Conservation (phyloP, 2,329 filamentous ascomycete species). For the Onygenales sp. region DNA sequence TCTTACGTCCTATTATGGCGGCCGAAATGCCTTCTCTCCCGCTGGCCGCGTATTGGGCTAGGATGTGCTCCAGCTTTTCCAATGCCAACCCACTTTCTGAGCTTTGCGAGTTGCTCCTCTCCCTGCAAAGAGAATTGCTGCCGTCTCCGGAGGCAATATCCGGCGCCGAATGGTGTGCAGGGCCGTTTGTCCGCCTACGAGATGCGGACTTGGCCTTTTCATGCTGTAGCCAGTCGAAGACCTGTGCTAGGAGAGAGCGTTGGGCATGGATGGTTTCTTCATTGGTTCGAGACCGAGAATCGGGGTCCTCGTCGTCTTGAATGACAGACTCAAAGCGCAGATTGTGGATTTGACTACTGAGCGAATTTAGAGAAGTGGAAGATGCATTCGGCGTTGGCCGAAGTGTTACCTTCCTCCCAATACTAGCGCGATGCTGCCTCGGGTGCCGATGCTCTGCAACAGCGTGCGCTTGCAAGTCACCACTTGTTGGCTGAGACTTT, state of each 20-base stretch:
- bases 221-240: slow-evolving; percentile 73
- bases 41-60: slow-evolving; percentile 29
- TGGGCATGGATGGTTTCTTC: slow-evolving; percentile 14
- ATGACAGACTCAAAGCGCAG: slow-evolving; percentile 9
- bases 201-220: slow-evolving; percentile 61
- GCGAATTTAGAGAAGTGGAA: slow-evolving; percentile 14
- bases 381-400: slow-evolving; percentile 11
- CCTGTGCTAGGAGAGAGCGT: slow-evolving; percentile 54
- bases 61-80: slow-evolving; percentile 70
- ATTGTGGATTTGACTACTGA: slow-evolving; percentile 14
- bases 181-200: slow-evolving; percentile 29
- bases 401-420: slow-evolving; percentile 16
- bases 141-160: slow-evolving; percentile 16
- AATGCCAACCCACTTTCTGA: slow-evolving; percentile 66
- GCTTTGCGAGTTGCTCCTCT: slow-evolving; percentile 47
- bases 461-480: neutral
- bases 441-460: slow-evolving; percentile 1
- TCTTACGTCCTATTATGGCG: slow-evolving; percentile 4
- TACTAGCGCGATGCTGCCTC: slow-evolving; percentile 13
- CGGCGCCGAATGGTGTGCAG: slow-evolving; percentile 30
- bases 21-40: slow-evolving; percentile 17
- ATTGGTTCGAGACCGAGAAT: neutral
- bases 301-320: slow-evolving; percentile 2
- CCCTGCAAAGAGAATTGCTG: slow-evolving; percentile 14
- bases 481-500: neutral